These are phyloP conservation scores for Camelina laxa DNA, from an alignment of 345 rosid genomes.

Conservation along the genomic window DNA sequence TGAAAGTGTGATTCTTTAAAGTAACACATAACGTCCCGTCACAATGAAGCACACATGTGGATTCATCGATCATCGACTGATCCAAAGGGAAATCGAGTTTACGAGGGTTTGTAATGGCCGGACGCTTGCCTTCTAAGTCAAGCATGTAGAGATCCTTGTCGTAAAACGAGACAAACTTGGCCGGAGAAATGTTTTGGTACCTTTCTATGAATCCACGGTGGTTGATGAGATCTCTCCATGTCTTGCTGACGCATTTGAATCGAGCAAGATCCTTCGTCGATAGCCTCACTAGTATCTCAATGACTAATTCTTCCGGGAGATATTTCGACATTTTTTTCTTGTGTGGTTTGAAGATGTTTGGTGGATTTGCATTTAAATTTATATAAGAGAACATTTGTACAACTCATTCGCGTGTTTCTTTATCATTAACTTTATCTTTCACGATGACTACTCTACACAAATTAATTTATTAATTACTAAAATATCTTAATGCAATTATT, in stretches of 20 bases:
- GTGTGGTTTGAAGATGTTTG: not conserved
- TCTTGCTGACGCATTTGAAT: slow-evolving; percentile 39
- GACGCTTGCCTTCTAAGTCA: slow-evolving; percentile 33
- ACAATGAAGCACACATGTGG: slow-evolving; percentile 37
- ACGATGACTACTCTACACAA: not conserved
- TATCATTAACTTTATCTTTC: not conserved
- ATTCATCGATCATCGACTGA: slow-evolving; percentile 35
- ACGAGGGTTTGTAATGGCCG: not conserved
- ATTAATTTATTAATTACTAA: not conserved
- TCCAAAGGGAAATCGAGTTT: slow-evolving; percentile 34
- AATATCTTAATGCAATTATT: not conserved
- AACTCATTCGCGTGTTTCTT: not conserved
- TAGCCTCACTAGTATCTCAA: slow-evolving; percentile 39
- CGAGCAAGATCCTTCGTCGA: slow-evolving; percentile 34
- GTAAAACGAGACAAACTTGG: slow-evolving; percentile 17
- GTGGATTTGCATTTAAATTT: slow-evolving; percentile 20
- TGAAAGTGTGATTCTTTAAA: slow-evolving; percentile 31
- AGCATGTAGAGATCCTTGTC: slow-evolving; percentile 36
- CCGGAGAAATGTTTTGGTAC: slow-evolving; percentile 22
- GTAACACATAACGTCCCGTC: slow-evolving; percentile 43
- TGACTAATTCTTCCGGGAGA: slow-evolving; percentile 34
- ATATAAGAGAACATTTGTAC: not conserved
- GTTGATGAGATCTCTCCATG: slow-evolving; percentile 39
- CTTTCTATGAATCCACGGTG: slow-evolving; percentile 12
- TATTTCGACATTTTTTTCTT: slow-evolving; percentile 18